Evolutionary conservation across 1,284 basidiomycete genomes (phyloP).

Genomic region (Rhizoctonia solani): DNA sequence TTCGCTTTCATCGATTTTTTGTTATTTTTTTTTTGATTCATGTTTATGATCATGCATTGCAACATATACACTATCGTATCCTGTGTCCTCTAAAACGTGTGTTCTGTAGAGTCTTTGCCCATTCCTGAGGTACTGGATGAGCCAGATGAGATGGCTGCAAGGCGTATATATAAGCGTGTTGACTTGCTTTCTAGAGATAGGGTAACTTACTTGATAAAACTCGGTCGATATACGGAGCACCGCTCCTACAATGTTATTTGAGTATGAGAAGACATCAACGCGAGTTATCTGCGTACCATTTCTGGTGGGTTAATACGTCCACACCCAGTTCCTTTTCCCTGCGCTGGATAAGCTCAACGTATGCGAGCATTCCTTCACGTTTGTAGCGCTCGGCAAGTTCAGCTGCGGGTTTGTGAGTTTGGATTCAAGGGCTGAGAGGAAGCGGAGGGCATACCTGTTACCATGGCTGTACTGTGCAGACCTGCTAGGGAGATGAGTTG

Average conservation of each 20-base stretch:
- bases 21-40: slow-evolving; percentile 21
- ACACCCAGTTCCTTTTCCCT: slow-evolving; percentile 90
- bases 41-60: slow-evolving; percentile 30
- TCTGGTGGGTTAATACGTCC: slow-evolving; percentile 90
- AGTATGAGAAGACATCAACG: slow-evolving; percentile 1
- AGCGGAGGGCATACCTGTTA: slow-evolving; percentile 64
- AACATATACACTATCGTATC: background rate
- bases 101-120: slow-evolving; percentile 86
- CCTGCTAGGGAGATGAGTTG: slow-evolving; percentile 88
- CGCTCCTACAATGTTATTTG: slow-evolving; percentile 59
- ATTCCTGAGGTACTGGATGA: slow-evolving; percentile 80
- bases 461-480: slow-evolving; percentile 81
- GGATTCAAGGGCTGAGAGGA: slow-evolving; percentile 35
- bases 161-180: slow-evolving; percentile 38
- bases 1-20: slow-evolving; percentile 4
- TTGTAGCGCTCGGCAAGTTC: slow-evolving; percentile 78
- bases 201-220: slow-evolving; percentile 61
- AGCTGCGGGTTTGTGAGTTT: slow-evolving; percentile 50
- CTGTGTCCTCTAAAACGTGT: slow-evolving; percentile 59
- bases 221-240: slow-evolving; percentile 83
- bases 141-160: slow-evolving; percentile 67
- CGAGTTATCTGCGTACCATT: slow-evolving; percentile 67
- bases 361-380: slow-evolving; percentile 85
- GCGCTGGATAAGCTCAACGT: slow-evolving; percentile 80
- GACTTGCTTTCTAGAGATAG: slow-evolving; percentile 31